Evolutionary conservation across 2,329 filamentous ascomycete genomes (phyloP).

Genomic region (Neofusicoccum kwambonambiense): DNA sequence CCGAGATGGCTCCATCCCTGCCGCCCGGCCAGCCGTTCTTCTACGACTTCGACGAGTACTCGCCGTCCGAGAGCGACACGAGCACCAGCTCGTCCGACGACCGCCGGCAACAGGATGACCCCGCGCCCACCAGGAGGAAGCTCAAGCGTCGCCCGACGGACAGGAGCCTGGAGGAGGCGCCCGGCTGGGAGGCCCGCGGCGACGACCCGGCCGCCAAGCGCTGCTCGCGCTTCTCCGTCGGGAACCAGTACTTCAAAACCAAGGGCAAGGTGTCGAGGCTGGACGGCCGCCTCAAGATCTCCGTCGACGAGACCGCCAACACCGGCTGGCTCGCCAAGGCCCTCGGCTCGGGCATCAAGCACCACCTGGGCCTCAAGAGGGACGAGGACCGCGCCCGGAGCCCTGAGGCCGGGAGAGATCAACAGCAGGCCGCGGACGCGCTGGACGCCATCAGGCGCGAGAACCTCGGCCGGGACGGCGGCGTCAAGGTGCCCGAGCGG

Average conservation of each 20-base stretch:
- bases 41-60: constrained; percentile 11
- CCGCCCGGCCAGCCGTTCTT: not conserved
- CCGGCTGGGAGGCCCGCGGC: not conserved
- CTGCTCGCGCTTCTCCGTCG: constrained; percentile 59
- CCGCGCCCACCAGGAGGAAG: not conserved
- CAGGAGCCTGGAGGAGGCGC: not conserved
- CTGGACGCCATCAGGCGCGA: not conserved
- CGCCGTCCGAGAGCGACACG: not conserved
- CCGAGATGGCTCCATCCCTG: not conserved
- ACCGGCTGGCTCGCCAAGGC: constrained; percentile 73
- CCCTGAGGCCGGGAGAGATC: not conserved
- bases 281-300: constrained; percentile 71
- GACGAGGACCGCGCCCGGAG: not conserved
- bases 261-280: constrained; percentile 64
- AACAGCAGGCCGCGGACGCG: not conserved
- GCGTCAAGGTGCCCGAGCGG: constrained; percentile 28
- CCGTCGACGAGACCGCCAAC: constrained; percentile 67
- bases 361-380: constrained; percentile 45
- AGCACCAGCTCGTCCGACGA: not conserved
- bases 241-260: constrained; percentile 64
- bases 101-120: not conserved
- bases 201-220: constrained; percentile 17
- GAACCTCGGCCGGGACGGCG: constrained; percentile 25
- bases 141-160: not conserved
- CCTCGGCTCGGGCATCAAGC: constrained; percentile 62